These are phyloP conservation scores for Thermomyces lanuginosus DNA, from an alignment of 2,329 filamentous ascomycete species.

Conservation along the genomic window DNA sequence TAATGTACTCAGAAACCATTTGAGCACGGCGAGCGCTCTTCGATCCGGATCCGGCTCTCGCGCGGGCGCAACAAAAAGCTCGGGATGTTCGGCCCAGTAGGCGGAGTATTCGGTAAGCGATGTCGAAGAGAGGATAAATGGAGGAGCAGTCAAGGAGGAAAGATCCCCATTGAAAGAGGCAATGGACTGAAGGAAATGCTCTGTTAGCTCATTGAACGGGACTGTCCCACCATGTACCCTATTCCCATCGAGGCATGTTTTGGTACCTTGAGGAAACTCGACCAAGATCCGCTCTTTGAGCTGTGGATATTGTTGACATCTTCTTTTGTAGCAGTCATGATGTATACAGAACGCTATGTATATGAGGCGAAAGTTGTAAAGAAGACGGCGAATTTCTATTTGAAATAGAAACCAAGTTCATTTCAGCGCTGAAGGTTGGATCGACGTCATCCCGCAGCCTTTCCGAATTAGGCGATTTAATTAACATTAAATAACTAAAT, in stretches of 20 bases:
- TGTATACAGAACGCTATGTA: too few species aligned
- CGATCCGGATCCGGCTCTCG: slow-evolving; percentile 64
- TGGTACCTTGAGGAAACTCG: slow-evolving; percentile 6
- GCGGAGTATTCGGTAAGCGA: slow-evolving; percentile 66
- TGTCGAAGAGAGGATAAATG: slow-evolving; percentile 65
- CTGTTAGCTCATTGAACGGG: too few species aligned
- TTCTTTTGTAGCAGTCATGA: slow-evolving; percentile 5
- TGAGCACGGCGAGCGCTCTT: slow-evolving; percentile 72
- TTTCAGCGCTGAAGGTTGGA: too few species aligned
- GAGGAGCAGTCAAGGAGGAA: slow-evolving; percentile 63
- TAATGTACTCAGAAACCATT: slow-evolving; percentile 87
- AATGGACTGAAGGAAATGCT: slow-evolving; percentile 41
- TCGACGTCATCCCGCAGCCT: too few species aligned
- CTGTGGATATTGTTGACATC: slow-evolving; percentile 4
- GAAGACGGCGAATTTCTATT: too few species aligned
- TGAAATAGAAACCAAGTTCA: too few species aligned
- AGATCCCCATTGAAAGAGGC: slow-evolving; percentile 71
- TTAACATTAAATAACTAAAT: too few species aligned
- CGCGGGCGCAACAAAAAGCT: slow-evolving; percentile 66
- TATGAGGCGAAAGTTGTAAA: too few species aligned
- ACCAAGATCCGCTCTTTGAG: slow-evolving; percentile 5
- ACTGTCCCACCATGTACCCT: too few species aligned
- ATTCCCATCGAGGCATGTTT: too few species aligned
- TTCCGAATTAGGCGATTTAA: too few species aligned
- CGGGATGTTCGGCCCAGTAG: slow-evolving; percentile 68